phyloP scores from a whole-genome alignment of 441 rosid genomes.

The Breynia disticha region DNA sequence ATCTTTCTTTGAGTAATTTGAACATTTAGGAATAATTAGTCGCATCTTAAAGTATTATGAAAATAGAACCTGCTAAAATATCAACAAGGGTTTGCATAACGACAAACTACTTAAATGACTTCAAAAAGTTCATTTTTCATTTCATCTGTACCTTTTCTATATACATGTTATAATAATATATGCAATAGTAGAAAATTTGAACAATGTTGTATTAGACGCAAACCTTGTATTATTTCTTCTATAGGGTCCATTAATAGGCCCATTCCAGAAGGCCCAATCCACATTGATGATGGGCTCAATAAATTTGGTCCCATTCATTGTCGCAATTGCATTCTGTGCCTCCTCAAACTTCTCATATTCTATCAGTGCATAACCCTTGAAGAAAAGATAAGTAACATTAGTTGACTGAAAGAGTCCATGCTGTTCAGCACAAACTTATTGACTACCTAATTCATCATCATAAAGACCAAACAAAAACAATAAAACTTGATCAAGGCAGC shows the following conservation, averaged over 20 bases:
- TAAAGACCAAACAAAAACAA: too few species aligned
- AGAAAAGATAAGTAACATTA: constrained; percentile 10
- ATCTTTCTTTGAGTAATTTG: too few species aligned
- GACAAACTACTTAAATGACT: too few species aligned
- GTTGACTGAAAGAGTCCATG: too few species aligned
- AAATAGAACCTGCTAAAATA: too few species aligned
- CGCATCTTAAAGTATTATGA: too few species aligned
- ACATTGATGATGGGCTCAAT: constrained; percentile 60
- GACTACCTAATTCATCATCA: too few species aligned
- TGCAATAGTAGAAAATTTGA: neutral
- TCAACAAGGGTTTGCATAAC: too few species aligned
- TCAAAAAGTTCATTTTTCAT: neutral
- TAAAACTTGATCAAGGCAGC: too few species aligned
- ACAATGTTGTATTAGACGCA: constrained; percentile 10
- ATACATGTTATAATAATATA: neutral
- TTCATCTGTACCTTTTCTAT: neutral
- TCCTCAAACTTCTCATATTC: constrained; percentile 85
- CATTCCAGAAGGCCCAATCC: constrained; percentile 94
- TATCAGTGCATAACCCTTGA: constrained; percentile 92
- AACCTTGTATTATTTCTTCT: constrained; percentile 74
- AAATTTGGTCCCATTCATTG: constrained; percentile 73
- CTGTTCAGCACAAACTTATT: too few species aligned
- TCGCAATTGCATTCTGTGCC: constrained; percentile 71
- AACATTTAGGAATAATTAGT: too few species aligned
- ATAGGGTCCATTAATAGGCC: constrained; percentile 54